A percentile compares a stretch with the other conserved stretches of the same genome.
Conservation (phyloP, 2,329 filamentous ascomycete species). For the Penicillium frequentans region DNA sequence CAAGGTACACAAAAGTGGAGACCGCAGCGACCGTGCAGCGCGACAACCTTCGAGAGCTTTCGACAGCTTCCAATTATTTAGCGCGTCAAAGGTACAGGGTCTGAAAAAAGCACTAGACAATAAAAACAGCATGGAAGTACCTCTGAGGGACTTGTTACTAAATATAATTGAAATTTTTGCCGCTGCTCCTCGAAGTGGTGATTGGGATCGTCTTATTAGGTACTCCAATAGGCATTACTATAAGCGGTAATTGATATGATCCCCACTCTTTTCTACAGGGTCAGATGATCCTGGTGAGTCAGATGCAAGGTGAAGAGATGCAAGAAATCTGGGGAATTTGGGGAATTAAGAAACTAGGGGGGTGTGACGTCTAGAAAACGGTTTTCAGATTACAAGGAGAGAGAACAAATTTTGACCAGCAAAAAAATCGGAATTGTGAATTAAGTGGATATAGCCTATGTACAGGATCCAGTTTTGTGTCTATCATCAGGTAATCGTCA, state of each 20-base stretch:
- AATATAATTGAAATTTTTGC: neutral
- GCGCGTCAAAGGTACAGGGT: neutral
- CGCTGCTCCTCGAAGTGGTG: neutral
- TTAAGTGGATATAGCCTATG: conserved; percentile 16
- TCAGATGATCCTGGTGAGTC: neutral
- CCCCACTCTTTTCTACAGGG: neutral
- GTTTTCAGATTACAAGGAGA: neutral
- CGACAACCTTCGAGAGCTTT: neutral
- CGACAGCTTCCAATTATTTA: neutral
- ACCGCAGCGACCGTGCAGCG: neutral
- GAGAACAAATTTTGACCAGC: conserved; percentile 10
- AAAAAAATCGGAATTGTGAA: conserved; percentile 8
- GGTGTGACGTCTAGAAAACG: neutral
- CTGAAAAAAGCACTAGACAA: neutral
- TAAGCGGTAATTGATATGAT: neutral
- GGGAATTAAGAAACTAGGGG: neutral
- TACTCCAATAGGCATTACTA: neutral
- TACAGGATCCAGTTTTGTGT: conserved; percentile 15
- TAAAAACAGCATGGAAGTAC: neutral
- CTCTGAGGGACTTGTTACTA: neutral
- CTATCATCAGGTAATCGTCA: conserved; percentile 10
- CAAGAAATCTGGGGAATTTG: neutral
- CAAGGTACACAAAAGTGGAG: neutral
- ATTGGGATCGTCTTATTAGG: neutral
- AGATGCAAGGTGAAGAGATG: neutral